Base-by-base conservation (phyloP, 2,329 filamentous ascomycete species). In the Paradendryphiella salina region DNA sequence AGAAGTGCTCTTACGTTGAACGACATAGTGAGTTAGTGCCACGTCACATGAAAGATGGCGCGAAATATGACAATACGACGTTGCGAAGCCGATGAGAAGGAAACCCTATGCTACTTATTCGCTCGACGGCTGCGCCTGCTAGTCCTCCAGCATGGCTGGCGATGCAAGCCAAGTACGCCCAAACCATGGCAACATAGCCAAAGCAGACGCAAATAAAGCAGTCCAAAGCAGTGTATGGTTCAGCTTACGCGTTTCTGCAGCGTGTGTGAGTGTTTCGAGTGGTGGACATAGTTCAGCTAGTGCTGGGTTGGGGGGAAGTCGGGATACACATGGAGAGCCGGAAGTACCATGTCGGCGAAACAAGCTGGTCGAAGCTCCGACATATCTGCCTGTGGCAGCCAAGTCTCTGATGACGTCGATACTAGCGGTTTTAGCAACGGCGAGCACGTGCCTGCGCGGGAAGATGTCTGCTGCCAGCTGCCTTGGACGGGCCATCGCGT, bases 261-360 rank as follows among this genome's bases (percentile, higher is more conserved):
- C 29, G 31, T 26, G 53, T 52, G 32, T 42, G 47, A 56, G 52
- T 54, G 48, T 56, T 53, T 38, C 33, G 50, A 63, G 56, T 63
- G 58, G 59, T 54, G 52, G 46, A 50, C 23, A 49, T 43, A 34
- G 15, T 36, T 21, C 14, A 42, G 46, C 49, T 58, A 56, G 17
- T 21, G 36, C 52, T 31, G 21, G n/a, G 21, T 43, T 55, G 40
- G 34, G 18, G 13, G 34, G 15, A 36, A 51, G 14, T 50, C 56
- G 58, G 59, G 39, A 38, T 54, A 32, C 23, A 50, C 18, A 48
- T 55, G 67, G 68, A 70, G 68, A 71, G 68, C 68, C 68, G 65
- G 52, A 36, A 43, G 43, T 45, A 28, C 51, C 36, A 61, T 54
- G 54, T 68, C 67, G 67, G 66, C 53, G 55, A 57, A 62, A 64